These are phyloP conservation scores for Kluyveromyces siamensis DNA, from an alignment of 805 yeast genomes.

Conservation along the genomic window DNA sequence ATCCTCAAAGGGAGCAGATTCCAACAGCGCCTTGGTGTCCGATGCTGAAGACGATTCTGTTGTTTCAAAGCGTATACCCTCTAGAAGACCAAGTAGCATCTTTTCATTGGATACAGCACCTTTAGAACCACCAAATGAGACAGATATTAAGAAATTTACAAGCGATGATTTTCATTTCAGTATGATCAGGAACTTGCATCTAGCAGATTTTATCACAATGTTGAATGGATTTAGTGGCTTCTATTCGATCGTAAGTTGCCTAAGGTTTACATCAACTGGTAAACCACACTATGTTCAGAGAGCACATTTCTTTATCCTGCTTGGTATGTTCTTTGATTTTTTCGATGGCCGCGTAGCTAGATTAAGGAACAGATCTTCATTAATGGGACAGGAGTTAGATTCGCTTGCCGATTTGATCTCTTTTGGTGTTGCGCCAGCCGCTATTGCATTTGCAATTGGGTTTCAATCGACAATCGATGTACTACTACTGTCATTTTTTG, in stretches of 20 bases:
- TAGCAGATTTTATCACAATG: slow-evolving; percentile 94
- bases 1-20: not conserved
- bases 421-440: slow-evolving; percentile 93
- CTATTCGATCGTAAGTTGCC: slow-evolving; percentile 77
- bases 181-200: slow-evolving; percentile 75
- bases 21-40: slow-evolving; percentile 4
- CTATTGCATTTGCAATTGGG: slow-evolving; percentile 86
- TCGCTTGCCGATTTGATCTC: slow-evolving; percentile 92
- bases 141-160: slow-evolving; percentile 71
- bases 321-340: slow-evolving; percentile 92
- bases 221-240: slow-evolving; percentile 92
- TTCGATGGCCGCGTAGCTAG: slow-evolving; percentile 97
- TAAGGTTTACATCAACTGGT: slow-evolving; percentile 68
- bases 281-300: slow-evolving; percentile 66
- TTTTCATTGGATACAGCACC: slow-evolving; percentile 43
- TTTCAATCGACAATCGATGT: slow-evolving; percentile 78
- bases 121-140: slow-evolving; percentile 67
- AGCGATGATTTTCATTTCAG: slow-evolving; percentile 80
- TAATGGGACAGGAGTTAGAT: slow-evolving; percentile 97
- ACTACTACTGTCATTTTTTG: slow-evolving; percentile 69
- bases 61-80: slow-evolving; percentile 25
- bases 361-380: slow-evolving; percentile 78
- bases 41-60: slow-evolving; percentile 12
- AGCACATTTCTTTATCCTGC: slow-evolving; percentile 80
- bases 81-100: slow-evolving; percentile 50